Conservation (phyloP, 805 yeast genomes). For the Candida taoyuanica region DNA sequence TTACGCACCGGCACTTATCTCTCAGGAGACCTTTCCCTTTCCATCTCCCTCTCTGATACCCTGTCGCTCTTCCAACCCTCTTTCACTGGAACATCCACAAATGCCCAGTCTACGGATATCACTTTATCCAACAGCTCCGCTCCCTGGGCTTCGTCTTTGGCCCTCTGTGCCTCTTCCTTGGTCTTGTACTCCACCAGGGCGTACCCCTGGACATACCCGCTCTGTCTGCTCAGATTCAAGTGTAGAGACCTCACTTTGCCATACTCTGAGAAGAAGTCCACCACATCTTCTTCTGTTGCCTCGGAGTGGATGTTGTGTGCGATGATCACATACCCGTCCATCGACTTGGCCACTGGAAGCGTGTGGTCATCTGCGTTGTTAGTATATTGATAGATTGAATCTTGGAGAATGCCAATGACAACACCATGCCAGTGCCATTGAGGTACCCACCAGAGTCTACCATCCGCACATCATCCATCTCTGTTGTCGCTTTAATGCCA, state of each 20-base stretch:
- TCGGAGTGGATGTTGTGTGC: slow-evolving; percentile 41
- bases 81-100: too few species aligned
- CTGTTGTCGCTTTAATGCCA: too few species aligned
- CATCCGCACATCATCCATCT: too few species aligned
- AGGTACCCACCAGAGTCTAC: too few species aligned
- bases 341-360: slow-evolving; percentile 9
- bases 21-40: too few species aligned
- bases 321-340: slow-evolving; percentile 40
- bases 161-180: slow-evolving; percentile 31
- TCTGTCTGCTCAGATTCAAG: slow-evolving; percentile 38
- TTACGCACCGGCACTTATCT: too few species aligned
- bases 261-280: slow-evolving; percentile 37
- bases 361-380: too few species aligned
- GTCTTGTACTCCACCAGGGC: slow-evolving; percentile 35
- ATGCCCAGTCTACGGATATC: slow-evolving; percentile 35
- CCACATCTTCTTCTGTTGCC: slow-evolving; percentile 39
- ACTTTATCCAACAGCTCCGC: slow-evolving; percentile 31
- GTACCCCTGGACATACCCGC: slow-evolving; percentile 37
- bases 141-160: slow-evolving; percentile 29
- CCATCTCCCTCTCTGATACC: too few species aligned
- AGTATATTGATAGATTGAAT: too few species aligned
- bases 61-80: too few species aligned
- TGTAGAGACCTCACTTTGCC: slow-evolving; percentile 36
- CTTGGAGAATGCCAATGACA: too few species aligned
- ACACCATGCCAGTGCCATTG: too few species aligned